These are phyloP conservation scores for Trametes coccinea DNA, from an alignment of 768 basidiomycete species.

Conservation along the genomic window DNA sequence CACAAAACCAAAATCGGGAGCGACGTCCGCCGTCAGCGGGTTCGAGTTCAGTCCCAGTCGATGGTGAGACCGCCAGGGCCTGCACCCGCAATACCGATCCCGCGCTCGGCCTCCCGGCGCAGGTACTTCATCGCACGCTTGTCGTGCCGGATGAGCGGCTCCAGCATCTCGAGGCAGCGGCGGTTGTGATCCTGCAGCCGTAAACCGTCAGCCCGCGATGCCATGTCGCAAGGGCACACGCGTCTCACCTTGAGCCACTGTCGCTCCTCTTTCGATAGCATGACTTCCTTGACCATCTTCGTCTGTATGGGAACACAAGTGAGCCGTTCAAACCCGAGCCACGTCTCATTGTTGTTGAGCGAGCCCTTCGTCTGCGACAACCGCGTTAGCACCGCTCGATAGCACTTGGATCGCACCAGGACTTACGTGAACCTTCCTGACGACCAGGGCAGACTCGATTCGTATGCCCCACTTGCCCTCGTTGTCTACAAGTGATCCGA, in stretches of 20 bases:
- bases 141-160: conserved; percentile 70
- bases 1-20: not conserved
- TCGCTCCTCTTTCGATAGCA: conserved; percentile 86
- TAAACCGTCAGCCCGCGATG: not conserved
- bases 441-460: conserved; percentile 83
- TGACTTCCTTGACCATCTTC: conserved; percentile 78
- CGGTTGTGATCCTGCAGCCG: conserved; percentile 72
- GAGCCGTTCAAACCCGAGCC: conserved; percentile 90
- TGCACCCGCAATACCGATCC: conserved; percentile 66
- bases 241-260: conserved; percentile 74
- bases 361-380: conserved; percentile 60
- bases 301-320: conserved; percentile 95
- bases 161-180: conserved; percentile 62
- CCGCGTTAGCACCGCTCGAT: conserved; percentile 2
- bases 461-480: conserved; percentile 87
- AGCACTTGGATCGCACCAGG: conserved; percentile 16
- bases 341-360: conserved; percentile 72
- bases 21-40: not conserved
- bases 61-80: conserved; percentile 72
- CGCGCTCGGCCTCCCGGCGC: conserved; percentile 70
- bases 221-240: not conserved
- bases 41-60: conserved; percentile 65
- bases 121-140: conserved; percentile 82
- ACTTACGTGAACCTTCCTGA: conserved; percentile 62
- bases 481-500: conserved; percentile 45